Evolutionary conservation across 257 asterid genomes (phyloP), one percentile per base, ranked within the genome.

Genomic region (Paraleonurus japonicus): DNA sequence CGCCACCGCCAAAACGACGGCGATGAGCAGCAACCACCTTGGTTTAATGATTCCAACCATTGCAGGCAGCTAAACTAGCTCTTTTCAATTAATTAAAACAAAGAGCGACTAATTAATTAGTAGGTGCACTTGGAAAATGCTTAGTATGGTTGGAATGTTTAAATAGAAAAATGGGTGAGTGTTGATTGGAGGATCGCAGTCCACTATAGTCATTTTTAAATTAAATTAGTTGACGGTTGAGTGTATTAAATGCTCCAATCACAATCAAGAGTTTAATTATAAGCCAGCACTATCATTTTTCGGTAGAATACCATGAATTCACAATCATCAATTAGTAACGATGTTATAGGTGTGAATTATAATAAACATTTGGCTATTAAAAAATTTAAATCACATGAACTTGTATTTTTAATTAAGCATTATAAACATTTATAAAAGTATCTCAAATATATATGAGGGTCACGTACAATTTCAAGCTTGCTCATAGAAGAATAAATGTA

Each of bases 21-120:
- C 41, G n/a, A 78, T 41, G 30, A 78, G 60, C 2, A 73, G 58
- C 53, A 57, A 32, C 67, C 67, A 74, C 28, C 53, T 32, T 0
- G 28, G 23, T 48, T 62, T 73, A 0, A 55, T 5, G 1, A 27
- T 23, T 32, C 27, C 55, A 11, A 50, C 41, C 73, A 77, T 71
- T 33, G 53, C 7, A 20, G 4, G 53, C 7, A 20, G 4, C 37
- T 71, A 10, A 54, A 12, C n/a, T 0, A 4, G 1, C 0, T 6
- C 37, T 32, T 32, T 32, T 5, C 9, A 6, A 4, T 32, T 32
- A 32, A 4, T 32, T 2, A 30, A 2, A 2, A 32, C 4, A 32
- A 32, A 32, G 37, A 32, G 37, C 1, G 37, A 6, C 9, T 32
- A 9, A 32, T 58, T 16, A 11, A 26, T n/a, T 16, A 4, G 2